phyloP scores from a whole-genome alignment of 345 rosid genomes.

The Rubroshorea leprosula region DNA sequence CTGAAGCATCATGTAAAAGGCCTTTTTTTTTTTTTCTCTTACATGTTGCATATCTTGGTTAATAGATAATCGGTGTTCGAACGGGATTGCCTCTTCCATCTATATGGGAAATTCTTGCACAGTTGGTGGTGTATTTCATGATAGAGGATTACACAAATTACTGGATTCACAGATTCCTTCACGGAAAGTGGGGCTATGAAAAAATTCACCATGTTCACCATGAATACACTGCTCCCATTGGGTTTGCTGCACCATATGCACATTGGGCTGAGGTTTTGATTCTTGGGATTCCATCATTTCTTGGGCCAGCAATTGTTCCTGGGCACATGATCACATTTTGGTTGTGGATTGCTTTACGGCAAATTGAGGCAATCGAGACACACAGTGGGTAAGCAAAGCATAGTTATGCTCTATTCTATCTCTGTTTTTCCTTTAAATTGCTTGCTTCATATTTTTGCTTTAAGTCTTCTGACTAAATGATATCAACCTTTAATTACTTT shows the following conservation, averaged over 20 bases:
- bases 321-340: conserved; percentile 95
- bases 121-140: conserved; percentile 65
- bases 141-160: conserved; percentile 85
- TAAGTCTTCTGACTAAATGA: conserved; percentile 32
- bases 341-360: conserved; percentile 87
- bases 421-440: conserved; percentile 7
- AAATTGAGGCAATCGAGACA: conserved; percentile 87
- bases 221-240: conserved; percentile 77
- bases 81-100: conserved; percentile 77
- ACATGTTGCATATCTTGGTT: neutral
- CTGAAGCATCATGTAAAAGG: too few relatives aligned
- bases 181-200: conserved; percentile 85
- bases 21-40: too few relatives aligned
- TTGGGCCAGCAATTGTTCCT: conserved; percentile 93
- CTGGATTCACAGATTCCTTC: conserved; percentile 86
- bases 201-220: conserved; percentile 88
- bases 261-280: conserved; percentile 92
- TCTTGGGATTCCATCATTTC: conserved; percentile 86
- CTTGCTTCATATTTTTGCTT: conserved; percentile 22
- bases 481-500: conserved; percentile 24
- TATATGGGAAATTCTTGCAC: conserved; percentile 56
- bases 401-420: neutral
- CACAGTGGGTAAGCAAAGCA: conserved; percentile 85
- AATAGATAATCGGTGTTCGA: conserved; percentile 70
- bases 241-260: conserved; percentile 81